Conservation (phyloP, 257 asterid species). For the Thymus mandschuricus region DNA sequence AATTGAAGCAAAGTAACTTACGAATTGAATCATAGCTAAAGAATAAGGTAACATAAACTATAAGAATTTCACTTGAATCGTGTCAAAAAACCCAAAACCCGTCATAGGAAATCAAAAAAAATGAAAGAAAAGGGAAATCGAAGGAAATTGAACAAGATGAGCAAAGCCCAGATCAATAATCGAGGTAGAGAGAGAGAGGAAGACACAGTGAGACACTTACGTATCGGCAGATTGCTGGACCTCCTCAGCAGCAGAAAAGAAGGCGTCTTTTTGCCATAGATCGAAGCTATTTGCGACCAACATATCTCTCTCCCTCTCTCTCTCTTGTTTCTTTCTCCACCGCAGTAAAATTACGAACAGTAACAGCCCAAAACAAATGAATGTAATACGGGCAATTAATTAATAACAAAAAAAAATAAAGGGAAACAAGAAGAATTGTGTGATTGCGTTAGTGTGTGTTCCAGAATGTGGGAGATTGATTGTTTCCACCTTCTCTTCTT, state of each 20-base stretch:
- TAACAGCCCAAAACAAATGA: conserved; percentile 26
- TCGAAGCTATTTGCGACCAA: conserved; percentile 84
- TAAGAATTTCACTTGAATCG: conserved; percentile 26
- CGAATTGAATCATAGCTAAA: neutral
- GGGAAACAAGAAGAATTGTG: neutral
- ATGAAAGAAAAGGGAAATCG: conserved; percentile 2
- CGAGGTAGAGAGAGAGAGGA: neutral
- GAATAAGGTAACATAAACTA: neutral
- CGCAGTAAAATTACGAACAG: conserved; percentile 30
- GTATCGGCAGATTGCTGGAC: conserved; percentile 87
- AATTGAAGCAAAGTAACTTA: neutral
- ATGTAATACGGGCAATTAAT: neutral
- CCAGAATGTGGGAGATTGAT: conserved; percentile 31
- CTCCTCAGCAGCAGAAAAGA: conserved; percentile 94
- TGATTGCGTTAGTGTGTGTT: neutral
- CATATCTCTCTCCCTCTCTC: conserved; percentile 46
- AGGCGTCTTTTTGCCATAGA: conserved; percentile 89
- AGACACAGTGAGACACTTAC: conserved; percentile 45
- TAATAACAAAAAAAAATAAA: neutral
- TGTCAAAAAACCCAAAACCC: conserved; percentile 28
- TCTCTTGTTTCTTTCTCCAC: conserved; percentile 29
- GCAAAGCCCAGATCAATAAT: conserved; percentile 35
- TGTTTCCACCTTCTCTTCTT: conserved; percentile 48
- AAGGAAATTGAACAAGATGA: conserved; percentile 17
- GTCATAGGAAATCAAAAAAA: neutral